These are phyloP conservation scores for Penicillium flavigenum DNA, from an alignment of 495 filamentous ascomycete species.

Conservation along the genomic window DNA sequence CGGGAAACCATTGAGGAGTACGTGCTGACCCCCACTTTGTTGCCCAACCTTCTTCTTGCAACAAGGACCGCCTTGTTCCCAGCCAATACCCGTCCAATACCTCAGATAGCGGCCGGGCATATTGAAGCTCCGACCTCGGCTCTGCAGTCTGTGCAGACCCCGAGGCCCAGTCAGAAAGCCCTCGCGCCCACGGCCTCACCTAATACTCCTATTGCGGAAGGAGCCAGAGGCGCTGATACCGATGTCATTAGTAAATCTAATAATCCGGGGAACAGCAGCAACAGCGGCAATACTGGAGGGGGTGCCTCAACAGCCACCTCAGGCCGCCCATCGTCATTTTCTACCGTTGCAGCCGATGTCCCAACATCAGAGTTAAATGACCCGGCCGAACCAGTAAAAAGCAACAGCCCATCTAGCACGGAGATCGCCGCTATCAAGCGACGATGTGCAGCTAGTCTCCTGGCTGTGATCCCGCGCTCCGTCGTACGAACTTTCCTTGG, in stretches of 20 bases:
- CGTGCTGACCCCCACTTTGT: slow-evolving; percentile 63
- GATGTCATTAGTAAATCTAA: slow-evolving; percentile 21
- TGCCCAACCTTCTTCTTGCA: slow-evolving; percentile 71
- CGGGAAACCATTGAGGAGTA: slow-evolving; percentile 64
- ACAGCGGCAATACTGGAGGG: slow-evolving; percentile 25
- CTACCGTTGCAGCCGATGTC: slow-evolving; percentile 3
- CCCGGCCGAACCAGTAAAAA: slow-evolving; percentile 12
- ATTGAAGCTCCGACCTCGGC: slow-evolving; percentile 24
- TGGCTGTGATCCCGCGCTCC: slow-evolving; percentile 45
- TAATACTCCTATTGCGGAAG: slow-evolving; percentile 5
- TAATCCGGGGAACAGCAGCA: slow-evolving; percentile 1
- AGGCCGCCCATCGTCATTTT: slow-evolving; percentile 1
- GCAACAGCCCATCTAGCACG: slow-evolving; percentile 29
- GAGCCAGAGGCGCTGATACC: slow-evolving; percentile 7
- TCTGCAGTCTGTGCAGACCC: slow-evolving; percentile 35
- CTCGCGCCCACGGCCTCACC: slow-evolving; percentile 12
- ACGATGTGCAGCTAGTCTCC: slow-evolving; percentile 53
- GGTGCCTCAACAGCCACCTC: slow-evolving; percentile 6
- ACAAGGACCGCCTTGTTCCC: slow-evolving; percentile 77
- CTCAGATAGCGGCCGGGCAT: slow-evolving; percentile 25
- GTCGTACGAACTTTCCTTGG: slow-evolving; percentile 44
- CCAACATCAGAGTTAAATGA: slow-evolving; percentile 11
- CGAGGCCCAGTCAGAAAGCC: slow-evolving; percentile 22
- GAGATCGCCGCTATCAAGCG: slow-evolving; percentile 54
- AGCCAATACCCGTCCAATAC: slow-evolving; percentile 58